Conservation (phyloP, 305 asterid species). For the Striga hermonthica region DNA sequence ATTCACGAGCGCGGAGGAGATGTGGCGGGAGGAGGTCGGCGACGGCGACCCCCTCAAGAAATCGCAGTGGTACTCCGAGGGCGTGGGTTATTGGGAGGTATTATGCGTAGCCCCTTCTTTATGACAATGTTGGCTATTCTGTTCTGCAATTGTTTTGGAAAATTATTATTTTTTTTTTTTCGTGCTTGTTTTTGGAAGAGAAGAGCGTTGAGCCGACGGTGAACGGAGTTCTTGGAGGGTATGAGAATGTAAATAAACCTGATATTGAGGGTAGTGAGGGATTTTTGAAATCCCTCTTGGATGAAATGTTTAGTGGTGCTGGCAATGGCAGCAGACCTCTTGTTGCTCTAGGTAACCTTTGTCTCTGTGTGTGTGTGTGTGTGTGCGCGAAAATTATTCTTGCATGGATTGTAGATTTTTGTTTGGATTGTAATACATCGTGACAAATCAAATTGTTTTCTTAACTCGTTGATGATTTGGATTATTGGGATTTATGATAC, state of each 20-base stretch:
- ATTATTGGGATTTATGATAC: slow-evolving; percentile 3
- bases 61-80: slow-evolving; percentile 78
- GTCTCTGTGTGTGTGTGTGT: neutral
- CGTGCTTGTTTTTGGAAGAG: slow-evolving; percentile 31
- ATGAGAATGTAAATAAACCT: slow-evolving; percentile 70
- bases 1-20: slow-evolving; percentile 75
- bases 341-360: slow-evolving; percentile 69
- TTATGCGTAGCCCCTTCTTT: neutral
- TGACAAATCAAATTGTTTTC: no score
- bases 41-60: slow-evolving; percentile 63
- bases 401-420: neutral
- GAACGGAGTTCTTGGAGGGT: slow-evolving; percentile 94
- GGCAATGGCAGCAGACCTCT: slow-evolving; percentile 53
- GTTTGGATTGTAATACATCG: neutral
- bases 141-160: neutral
- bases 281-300: slow-evolving; percentile 60
- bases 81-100: slow-evolving; percentile 90
- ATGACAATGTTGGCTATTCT: neutral
- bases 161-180: neutral
- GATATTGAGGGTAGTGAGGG: slow-evolving; percentile 78
- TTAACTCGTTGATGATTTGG: neutral
- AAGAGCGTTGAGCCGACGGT: slow-evolving; percentile 94
- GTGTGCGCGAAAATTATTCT: no score
- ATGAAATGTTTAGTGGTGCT: slow-evolving; percentile 60
- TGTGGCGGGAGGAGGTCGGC: slow-evolving; percentile 96